phyloP scores from a whole-genome alignment of 768 basidiomycete genomes.

The Dacryopinax spathularia region DNA sequence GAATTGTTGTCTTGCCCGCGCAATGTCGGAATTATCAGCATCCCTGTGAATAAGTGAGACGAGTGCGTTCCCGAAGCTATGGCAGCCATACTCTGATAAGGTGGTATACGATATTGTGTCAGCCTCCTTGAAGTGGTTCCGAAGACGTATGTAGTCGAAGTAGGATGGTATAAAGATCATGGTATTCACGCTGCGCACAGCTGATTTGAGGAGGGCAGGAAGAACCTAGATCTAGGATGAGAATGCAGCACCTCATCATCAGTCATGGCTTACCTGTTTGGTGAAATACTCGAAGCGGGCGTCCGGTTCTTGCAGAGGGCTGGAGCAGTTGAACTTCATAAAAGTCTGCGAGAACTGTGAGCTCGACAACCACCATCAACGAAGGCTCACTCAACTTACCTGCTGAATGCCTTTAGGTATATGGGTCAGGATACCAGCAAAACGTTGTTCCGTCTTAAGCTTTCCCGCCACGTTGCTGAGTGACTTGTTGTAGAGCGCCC shows the following conservation, averaged over 20 bases:
- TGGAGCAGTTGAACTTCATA: slow-evolving; percentile 54
- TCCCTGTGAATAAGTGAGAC: slow-evolving; percentile 27
- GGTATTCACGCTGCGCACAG: slow-evolving; percentile 81
- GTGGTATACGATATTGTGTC: slow-evolving; percentile 59
- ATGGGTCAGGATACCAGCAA: slow-evolving; percentile 45
- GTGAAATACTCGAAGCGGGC: slow-evolving; percentile 79
- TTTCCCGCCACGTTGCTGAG: slow-evolving; percentile 81
- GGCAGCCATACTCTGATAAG: slow-evolving; percentile 87
- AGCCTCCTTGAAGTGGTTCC: slow-evolving; percentile 68
- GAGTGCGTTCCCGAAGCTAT: slow-evolving; percentile 14
- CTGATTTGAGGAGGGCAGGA: slow-evolving; percentile 73
- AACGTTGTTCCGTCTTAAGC: slow-evolving; percentile 50
- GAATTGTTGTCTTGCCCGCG: slow-evolving; percentile 82
- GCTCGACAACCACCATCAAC: neutral
- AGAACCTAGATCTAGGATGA: slow-evolving; percentile 39
- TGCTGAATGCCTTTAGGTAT: slow-evolving; percentile 77
- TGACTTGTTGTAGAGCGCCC: slow-evolving; percentile 57
- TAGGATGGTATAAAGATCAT: slow-evolving; percentile 85
- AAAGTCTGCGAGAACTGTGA: slow-evolving; percentile 38
- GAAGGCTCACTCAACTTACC: slow-evolving; percentile 28
- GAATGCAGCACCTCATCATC: neutral
- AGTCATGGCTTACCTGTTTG: slow-evolving; percentile 43
- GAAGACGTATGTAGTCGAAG: slow-evolving; percentile 87
- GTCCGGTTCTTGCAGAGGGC: slow-evolving; percentile 65
- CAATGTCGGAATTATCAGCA: slow-evolving; percentile 92